Evolutionary conservation across 306 rosid genomes (phyloP).

Genomic region (Lathyrus oleraceus): DNA sequence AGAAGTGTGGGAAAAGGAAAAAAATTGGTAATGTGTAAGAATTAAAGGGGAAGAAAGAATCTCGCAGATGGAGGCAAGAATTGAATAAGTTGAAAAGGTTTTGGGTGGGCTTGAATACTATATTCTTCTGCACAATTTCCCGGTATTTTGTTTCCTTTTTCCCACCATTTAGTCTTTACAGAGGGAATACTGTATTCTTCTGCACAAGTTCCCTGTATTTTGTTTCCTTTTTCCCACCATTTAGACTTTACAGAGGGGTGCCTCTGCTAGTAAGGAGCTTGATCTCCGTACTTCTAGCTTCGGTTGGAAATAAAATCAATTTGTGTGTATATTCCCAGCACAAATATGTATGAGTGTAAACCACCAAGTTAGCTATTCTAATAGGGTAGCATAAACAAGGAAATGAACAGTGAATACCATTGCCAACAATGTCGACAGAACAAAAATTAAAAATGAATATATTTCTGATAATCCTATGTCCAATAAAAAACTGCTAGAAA

Average conservation of each 20-base stretch:
- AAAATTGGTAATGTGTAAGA: not conserved
- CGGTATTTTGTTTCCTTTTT: conserved; percentile 12
- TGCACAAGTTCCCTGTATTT: not conserved
- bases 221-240: conserved; percentile 18
- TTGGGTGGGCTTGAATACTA: conserved; percentile 2
- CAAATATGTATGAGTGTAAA: conserved; percentile 7
- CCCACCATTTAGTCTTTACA: conserved; percentile 1
- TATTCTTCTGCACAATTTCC: conserved; percentile 1
- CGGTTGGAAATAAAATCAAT: conserved; percentile 9
- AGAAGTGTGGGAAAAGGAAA: not conserved
- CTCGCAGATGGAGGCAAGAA: not conserved
- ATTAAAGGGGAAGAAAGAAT: not conserved
- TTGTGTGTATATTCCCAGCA: conserved; percentile 13
- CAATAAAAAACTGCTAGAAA: conserved; percentile 16
- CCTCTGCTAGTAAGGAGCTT: not conserved
- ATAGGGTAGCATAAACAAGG: conserved; percentile 10
- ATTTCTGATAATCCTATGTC: not conserved
- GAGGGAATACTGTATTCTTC: not conserved
- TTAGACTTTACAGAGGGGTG: not conserved
- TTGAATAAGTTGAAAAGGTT: not conserved
- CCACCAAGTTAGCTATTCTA: conserved; percentile 5
- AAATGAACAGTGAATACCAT: not conserved
- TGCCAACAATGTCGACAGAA: conserved; percentile 7
- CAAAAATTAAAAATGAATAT: not conserved
- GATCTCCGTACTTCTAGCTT: conserved; percentile 5